phyloP scores from a whole-genome alignment of 2,329 filamentous ascomycete species.

The Cercospora janseana region DNA sequence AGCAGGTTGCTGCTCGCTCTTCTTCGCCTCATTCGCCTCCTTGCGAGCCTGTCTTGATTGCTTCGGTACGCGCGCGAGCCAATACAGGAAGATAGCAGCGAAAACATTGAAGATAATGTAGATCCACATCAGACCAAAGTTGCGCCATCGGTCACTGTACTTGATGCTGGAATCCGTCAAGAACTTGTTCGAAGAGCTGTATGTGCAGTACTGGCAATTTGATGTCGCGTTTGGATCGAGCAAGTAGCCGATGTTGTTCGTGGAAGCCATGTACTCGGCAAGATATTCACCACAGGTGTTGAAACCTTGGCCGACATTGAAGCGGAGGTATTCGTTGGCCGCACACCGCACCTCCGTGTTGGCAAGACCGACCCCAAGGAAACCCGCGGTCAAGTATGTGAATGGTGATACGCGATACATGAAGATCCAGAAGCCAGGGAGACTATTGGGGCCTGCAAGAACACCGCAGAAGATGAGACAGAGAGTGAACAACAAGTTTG shows the following conservation, averaged over 20 bases:
- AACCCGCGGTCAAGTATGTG: conserved; percentile 73
- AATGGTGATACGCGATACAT: conserved; percentile 75
- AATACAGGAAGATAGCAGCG: conserved; percentile 53
- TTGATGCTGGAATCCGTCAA: conserved; percentile 43
- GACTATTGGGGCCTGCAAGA: conserved; percentile 59
- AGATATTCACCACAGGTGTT: conserved; percentile 44
- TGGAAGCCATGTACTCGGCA: conserved; percentile 30
- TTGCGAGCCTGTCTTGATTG: conserved; percentile 44
- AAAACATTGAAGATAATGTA: conserved; percentile 54
- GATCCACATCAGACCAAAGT: conserved; percentile 54
- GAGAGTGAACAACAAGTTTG: conserved; percentile 71
- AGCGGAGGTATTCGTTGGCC: conserved; percentile 65
- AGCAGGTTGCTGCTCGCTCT: neutral
- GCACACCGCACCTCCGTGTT: conserved; percentile 66
- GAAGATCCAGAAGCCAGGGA: conserved; percentile 78
- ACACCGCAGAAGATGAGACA: conserved; percentile 71
- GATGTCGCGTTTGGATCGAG: conserved; percentile 35
- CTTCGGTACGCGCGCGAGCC: conserved; percentile 55
- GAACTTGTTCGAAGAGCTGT: conserved; percentile 46
- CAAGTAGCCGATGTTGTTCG: conserved; percentile 40
- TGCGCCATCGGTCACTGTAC: conserved; percentile 51
- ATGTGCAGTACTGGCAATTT: conserved; percentile 44
- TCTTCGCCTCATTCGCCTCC: conserved; percentile 40
- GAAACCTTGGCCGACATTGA: conserved; percentile 58
- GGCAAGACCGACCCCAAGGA: conserved; percentile 69